A percentile compares a stretch with the other conserved stretches of the same genome.
These are phyloP conservation scores for Talaromyces albobiverticillius DNA, from an alignment of 2,329 filamentous ascomycete genomes.

Conservation along the genomic window DNA sequence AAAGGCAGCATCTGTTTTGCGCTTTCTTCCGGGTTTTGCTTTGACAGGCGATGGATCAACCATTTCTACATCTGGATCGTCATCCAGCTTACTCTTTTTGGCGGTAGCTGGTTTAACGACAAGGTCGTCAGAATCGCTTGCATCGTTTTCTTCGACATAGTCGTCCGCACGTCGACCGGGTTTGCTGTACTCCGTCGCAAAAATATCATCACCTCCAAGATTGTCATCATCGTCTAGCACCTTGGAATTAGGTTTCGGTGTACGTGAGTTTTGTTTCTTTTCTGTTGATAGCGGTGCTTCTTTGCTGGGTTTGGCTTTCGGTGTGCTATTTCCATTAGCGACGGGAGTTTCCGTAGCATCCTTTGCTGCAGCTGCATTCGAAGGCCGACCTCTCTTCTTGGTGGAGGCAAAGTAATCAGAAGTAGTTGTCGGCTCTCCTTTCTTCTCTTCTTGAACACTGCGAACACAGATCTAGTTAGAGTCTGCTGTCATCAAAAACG, in stretches of 20 bases:
- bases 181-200: constrained; percentile 68
- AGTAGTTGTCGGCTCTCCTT: constrained; percentile 58
- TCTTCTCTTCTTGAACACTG: constrained; percentile 50
- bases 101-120: constrained; percentile 59
- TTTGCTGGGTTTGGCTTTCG: constrained; percentile 45
- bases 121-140: constrained; percentile 63
- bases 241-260: constrained; percentile 26
- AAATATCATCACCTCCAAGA: constrained; percentile 75
- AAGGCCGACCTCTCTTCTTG: constrained; percentile 54
- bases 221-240: constrained; percentile 64
- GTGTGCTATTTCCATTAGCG: constrained; percentile 23
- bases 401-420: constrained; percentile 61
- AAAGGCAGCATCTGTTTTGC: constrained; percentile 55
- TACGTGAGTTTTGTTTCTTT: constrained; percentile 16
- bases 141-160: constrained; percentile 66
- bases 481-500: constrained; percentile 7
- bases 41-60: constrained; percentile 47
- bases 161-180: constrained; percentile 62
- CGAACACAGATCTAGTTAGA: constrained; percentile 11
- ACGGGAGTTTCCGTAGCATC: constrained; percentile 10
- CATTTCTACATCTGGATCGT: constrained; percentile 52
- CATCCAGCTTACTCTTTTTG: constrained; percentile 35
- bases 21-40: constrained; percentile 47
- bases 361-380: constrained; percentile 25
- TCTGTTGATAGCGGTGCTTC: constrained; percentile 12